Evolutionary conservation across 306 rosid species (phyloP).

Genomic region (Dalbergia cochinchinensis): DNA sequence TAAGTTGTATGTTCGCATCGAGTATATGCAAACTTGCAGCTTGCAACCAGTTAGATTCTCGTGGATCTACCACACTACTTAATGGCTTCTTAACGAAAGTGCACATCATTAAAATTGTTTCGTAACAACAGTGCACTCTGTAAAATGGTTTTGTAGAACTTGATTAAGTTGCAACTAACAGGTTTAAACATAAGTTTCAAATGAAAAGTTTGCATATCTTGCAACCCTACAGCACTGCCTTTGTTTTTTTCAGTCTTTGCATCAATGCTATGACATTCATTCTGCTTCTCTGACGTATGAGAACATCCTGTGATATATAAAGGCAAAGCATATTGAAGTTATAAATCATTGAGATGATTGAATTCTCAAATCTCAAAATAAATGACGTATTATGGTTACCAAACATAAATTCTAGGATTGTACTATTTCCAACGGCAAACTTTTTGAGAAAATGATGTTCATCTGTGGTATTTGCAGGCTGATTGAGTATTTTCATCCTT

Average conservation of each 20-base stretch:
- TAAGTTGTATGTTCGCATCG: neutral
- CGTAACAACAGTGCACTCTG: neutral
- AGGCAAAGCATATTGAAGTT: conserved; percentile 20
- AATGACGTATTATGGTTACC: conserved; percentile 3
- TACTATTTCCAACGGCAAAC: conserved; percentile 33
- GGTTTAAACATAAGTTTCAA: conserved; percentile 12
- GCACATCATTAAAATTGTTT: conserved; percentile 18
- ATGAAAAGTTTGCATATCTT: conserved; percentile 20
- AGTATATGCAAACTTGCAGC: conserved; percentile 17
- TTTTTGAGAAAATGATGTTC: conserved; percentile 41
- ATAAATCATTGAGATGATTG: neutral
- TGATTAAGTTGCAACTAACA: neutral
- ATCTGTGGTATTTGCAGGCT: conserved; percentile 65
- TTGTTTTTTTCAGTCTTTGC: neutral
- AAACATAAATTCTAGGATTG: conserved; percentile 14
- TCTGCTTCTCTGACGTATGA: conserved; percentile 4
- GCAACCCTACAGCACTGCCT: neutral
- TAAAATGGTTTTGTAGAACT: conserved; percentile 22
- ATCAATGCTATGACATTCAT: neutral
- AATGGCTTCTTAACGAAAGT: neutral
- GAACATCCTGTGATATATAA: conserved; percentile 10
- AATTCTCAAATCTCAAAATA: conserved; percentile 14
- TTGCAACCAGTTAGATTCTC: conserved; percentile 9
- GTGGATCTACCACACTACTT: neutral
- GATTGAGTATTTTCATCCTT: conserved; percentile 55